Evolutionary conservation across 148 eudicot species (phyloP), one percentile per base, ranked within the genome.

Genomic region (Mesembryanthemum crystallinum): DNA sequence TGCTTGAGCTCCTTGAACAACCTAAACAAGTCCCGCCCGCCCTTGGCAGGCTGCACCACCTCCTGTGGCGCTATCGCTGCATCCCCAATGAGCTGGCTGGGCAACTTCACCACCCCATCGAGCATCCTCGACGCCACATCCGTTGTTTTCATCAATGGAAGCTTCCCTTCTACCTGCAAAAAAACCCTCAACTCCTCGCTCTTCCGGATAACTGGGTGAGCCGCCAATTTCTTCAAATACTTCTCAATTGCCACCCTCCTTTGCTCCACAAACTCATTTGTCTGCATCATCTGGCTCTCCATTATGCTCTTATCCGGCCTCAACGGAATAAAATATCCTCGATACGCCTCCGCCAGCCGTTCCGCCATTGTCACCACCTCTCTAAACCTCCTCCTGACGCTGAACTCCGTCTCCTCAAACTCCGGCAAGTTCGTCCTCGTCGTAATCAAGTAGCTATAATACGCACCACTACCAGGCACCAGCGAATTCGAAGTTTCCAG

Each of bases 261-360:
- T 59, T 87, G 94, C 80, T 95, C 99, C 69, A 95, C 97, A 82
- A 95, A 95, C 13, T 95, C 98, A 62, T 87, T 91, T 79, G 88
- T 87, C 23, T 95, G 94, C 98, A 95, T 95, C 78, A 95, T 93
- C 78, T 94, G 98, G 27, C 93, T 85, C 86, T 91, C 95, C 62
- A 91, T 86, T 17, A 90, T 83, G 28, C 90, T 87, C 83, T 94
- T 94, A 74, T 89, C 95, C 1, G 97, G 97, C 89, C 97, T 71
- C 14, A 88, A 85, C 8, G 97, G 97, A 11, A 94, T 85, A 27
- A 94, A 88, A 78, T 73, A 87, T 15, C 98, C 98, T 80, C 97
- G 77, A 77, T 88, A 90, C 23, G 81, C 69, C 70, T 92, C 97
- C 43, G 78, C 75, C 73, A 93, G 80, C 30, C 93, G 82, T 70